phyloP scores from a whole-genome alignment of 2,329 filamentous ascomycete species.

The Colletotrichum lindemuthianum region DNA sequence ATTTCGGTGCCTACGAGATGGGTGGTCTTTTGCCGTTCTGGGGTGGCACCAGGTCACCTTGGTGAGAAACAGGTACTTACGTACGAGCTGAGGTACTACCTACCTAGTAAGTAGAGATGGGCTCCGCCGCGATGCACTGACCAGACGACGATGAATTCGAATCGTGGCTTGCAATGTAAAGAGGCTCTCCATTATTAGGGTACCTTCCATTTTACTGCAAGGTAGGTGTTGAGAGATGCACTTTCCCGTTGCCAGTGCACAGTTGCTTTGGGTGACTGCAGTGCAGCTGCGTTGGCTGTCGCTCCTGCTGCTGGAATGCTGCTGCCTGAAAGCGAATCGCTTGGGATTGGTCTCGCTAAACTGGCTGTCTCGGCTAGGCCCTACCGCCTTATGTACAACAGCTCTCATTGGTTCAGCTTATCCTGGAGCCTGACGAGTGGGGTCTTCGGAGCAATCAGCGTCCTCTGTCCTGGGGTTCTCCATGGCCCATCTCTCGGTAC shows the following conservation, averaged over 20 bases:
- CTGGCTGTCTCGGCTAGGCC: slow-evolving; percentile 15
- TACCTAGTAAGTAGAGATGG: too few relatives aligned
- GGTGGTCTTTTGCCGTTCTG: slow-evolving; percentile 23
- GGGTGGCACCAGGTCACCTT: not conserved
- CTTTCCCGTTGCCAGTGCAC: too few relatives aligned
- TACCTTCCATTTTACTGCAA: too few relatives aligned
- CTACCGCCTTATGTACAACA: not conserved
- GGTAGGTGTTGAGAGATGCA: too few relatives aligned
- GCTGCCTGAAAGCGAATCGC: slow-evolving; percentile 29
- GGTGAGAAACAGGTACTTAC: not conserved
- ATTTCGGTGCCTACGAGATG: slow-evolving; percentile 32
- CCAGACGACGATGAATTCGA: too few relatives aligned
- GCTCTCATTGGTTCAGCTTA: slow-evolving; percentile 5
- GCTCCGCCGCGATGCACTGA: not conserved
- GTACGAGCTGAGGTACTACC: not conserved
- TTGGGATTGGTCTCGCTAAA: slow-evolving; percentile 19
- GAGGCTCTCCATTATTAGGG: too few relatives aligned
- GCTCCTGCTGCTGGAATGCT: slow-evolving; percentile 28
- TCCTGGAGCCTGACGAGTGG: slow-evolving; percentile 32
- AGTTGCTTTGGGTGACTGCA: not conserved
- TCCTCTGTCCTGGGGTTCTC: not conserved
- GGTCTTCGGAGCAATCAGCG: slow-evolving; percentile 1
- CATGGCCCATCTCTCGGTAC: not conserved
- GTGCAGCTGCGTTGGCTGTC: not conserved
- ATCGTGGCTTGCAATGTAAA: too few relatives aligned